These are phyloP conservation scores for Claviceps sp. DNA, from an alignment of 2,329 filamentous ascomycete species.

Conservation along the genomic window DNA sequence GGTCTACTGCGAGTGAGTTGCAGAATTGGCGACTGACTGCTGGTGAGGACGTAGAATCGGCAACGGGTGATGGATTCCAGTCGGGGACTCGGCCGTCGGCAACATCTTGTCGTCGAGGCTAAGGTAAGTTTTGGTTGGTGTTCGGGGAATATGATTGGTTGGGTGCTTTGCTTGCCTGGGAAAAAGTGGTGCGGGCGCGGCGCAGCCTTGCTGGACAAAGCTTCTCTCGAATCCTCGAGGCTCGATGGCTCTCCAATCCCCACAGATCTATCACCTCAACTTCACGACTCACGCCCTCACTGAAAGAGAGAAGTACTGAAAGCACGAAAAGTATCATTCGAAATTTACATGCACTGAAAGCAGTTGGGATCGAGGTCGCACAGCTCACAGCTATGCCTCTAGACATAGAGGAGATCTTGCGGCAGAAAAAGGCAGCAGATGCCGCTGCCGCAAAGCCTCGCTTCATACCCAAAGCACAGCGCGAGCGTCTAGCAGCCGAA, in stretches of 20 bases:
- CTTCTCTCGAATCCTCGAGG: no score
- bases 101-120: constrained; percentile 8
- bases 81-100: neutral
- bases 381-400: constrained; percentile 30
- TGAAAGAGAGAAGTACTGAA: neutral
- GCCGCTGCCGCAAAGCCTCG: constrained; percentile 77
- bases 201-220: constrained; percentile 6
- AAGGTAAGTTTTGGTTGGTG: neutral
- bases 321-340: neutral
- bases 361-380: neutral
- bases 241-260: neutral
- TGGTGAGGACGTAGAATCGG: neutral
- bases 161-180: neutral
- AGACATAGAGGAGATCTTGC: constrained; percentile 74
- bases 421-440: constrained; percentile 75
- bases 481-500: constrained; percentile 67
- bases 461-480: constrained; percentile 71
- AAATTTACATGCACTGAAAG: neutral
- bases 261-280: neutral
- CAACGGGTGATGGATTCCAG: neutral
- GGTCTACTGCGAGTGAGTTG: neutral
- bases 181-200: neutral
- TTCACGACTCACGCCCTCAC: neutral
- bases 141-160: constrained; percentile 5
- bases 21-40: neutral